Base-by-base conservation (phyloP, 371 early-diverging fungal genomes). In the Rozella allomycis region DNA sequence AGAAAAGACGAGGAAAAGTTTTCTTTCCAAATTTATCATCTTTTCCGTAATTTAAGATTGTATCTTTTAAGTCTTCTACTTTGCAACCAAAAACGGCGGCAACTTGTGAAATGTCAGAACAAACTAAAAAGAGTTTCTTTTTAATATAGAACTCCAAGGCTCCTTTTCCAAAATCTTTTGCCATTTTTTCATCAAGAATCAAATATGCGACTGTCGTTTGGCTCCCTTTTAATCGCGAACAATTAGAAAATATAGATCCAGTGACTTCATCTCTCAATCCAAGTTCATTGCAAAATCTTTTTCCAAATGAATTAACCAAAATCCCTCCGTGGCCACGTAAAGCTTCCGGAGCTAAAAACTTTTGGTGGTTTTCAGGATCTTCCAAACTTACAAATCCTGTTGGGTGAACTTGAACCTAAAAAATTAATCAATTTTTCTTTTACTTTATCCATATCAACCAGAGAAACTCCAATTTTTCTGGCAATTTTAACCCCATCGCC, bases 401-500 rank as follows among this genome's bases (percentile, higher is more conserved):
- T 29, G 93, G 93, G 46, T 91, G 90, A 20, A 91, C 86, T 55
- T 91, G 93, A 29, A 91, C 81, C 55, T 54, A 37, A 19, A n/a
- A 40, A 11, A 12, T 34, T 34, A 17, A 20, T 23, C 8, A 18
- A 30, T 21, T 3, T 23, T 6, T 47, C 20, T 32, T 47, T 13
- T 17, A 40, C 23, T 28, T 82, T 84, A 39, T 91, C 86, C 63
- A 91, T 67, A 58, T 87, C 83, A 40, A 84, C 70, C 23, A 76
- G 68, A 57, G 66, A 74, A 26, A 74, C 85, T 27, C 90, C 88
- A 33, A 68, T 62, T 17, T 59, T 67, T 17, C 65, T 43, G 22
- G 78, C 62, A 73, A 91, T 75, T 59, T 80, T 80, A 55, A 85
- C 72, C 49, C 88, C 93, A 47, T 91, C 88, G 47, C 88, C 88